Evolutionary conservation across 768 basidiomycete genomes (phyloP).

Genomic region (Auricularia heimuer): DNA sequence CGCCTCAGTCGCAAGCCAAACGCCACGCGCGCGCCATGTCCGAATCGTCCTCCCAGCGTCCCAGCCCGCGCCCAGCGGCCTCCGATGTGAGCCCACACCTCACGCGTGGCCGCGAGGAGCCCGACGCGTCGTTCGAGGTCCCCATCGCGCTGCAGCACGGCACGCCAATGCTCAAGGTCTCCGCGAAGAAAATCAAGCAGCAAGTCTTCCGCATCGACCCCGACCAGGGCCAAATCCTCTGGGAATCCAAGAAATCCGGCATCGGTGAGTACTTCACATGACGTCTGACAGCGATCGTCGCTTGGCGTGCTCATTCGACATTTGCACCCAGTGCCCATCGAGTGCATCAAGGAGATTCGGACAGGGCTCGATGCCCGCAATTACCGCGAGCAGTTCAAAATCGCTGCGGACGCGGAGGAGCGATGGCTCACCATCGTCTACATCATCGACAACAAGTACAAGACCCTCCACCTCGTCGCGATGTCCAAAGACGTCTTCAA

Average conservation of each 20-base stretch:
- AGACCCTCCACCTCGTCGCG: slow-evolving; percentile 79
- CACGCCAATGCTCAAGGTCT: slow-evolving; percentile 73
- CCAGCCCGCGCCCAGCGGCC: neutral
- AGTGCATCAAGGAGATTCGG: slow-evolving; percentile 80
- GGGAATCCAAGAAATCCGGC: slow-evolving; percentile 61
- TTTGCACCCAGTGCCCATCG: slow-evolving; percentile 57
- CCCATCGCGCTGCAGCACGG: slow-evolving; percentile 52
- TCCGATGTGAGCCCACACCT: neutral
- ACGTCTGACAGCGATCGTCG: too few species aligned
- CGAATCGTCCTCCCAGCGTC: neutral
- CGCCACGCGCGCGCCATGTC: neutral
- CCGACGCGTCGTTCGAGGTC: slow-evolving; percentile 30
- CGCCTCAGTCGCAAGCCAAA: neutral
- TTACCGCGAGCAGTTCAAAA: slow-evolving; percentile 61
- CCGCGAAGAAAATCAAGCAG: slow-evolving; percentile 64
- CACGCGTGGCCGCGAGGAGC: neutral
- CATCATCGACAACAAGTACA: slow-evolving; percentile 65
- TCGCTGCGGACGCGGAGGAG: slow-evolving; percentile 49
- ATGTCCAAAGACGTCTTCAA: slow-evolving; percentile 49
- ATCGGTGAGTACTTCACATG: slow-evolving; percentile 37
- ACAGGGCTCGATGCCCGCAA: slow-evolving; percentile 59
- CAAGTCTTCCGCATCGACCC: slow-evolving; percentile 64
- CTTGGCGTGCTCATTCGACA: neutral
- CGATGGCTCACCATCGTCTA: slow-evolving; percentile 85
- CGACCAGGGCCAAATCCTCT: slow-evolving; percentile 72